These are phyloP conservation scores for Sonneratia caseolaris DNA, from an alignment of 345 rosid genomes.

Conservation along the genomic window DNA sequence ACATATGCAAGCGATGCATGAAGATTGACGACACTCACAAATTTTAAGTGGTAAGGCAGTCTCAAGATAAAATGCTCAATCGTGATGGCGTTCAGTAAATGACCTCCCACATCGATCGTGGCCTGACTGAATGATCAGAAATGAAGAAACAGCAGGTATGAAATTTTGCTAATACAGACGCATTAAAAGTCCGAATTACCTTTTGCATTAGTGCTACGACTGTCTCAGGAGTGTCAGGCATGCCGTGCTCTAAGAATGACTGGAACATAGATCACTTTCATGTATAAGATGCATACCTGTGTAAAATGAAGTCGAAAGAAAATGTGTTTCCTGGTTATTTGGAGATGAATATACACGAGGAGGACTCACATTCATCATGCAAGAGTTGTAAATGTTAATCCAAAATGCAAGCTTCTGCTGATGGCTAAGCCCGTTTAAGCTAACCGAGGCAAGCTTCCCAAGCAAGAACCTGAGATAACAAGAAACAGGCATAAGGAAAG, in stretches of 20 bases:
- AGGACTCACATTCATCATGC: slow-evolving; percentile 69
- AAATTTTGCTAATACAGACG: neutral
- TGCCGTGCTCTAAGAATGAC: slow-evolving; percentile 78
- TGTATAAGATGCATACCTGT: neutral
- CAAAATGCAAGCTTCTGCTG: slow-evolving; percentile 96
- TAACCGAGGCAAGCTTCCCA: slow-evolving; percentile 60
- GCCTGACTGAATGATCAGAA: slow-evolving; percentile 37
- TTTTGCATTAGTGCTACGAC: slow-evolving; percentile 82
- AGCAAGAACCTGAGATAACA: slow-evolving; percentile 44
- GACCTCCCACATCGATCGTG: slow-evolving; percentile 63
- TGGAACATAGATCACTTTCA: slow-evolving; percentile 13
- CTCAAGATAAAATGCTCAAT: slow-evolving; percentile 90
- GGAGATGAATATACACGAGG: neutral
- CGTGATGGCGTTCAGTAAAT: slow-evolving; percentile 62
- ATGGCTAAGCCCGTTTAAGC: slow-evolving; percentile 62
- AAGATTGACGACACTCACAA: slow-evolving; percentile 37
- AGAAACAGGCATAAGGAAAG: slow-evolving; percentile 4
- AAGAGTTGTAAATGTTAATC: slow-evolving; percentile 84
- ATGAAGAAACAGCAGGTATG: neutral
- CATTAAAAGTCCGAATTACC: slow-evolving; percentile 26
- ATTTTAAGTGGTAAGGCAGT: slow-evolving; percentile 82
- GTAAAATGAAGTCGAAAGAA: neutral
- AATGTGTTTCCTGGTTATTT: neutral
- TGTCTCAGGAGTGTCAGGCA: slow-evolving; percentile 65
- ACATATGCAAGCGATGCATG: neutral